Evolutionary conservation across 2,329 filamentous ascomycete species (phyloP), one percentile per base, ranked within the genome.

Genomic region (Fusarium papillatum): DNA sequence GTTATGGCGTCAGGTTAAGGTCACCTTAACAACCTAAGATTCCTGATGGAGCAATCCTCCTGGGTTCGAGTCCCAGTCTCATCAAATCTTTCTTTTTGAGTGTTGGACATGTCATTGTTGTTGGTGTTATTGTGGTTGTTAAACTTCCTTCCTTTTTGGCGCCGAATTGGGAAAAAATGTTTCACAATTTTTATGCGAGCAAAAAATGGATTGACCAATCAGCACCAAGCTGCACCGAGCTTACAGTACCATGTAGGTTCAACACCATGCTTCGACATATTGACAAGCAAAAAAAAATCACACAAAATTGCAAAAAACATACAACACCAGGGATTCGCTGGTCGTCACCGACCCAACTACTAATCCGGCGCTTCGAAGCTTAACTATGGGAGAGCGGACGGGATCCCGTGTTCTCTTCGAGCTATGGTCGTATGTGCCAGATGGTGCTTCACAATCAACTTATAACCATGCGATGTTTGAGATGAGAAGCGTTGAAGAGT

Each of bases 1-100:
- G 77, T 79, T 79, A 79, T 79, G 77, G 77, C 77, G 77, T 70
- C 77, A 79, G 77, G 77, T 79, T 79, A 79, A 79, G 77, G 77
- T 79, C 16, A 78, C 77, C 75, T 79, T 78, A 75, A 76, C 73
- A 76, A 48, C 69, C 73, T 65, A 70, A 68, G 24, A 57, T 75
- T 79, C 77, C 77, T 79, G 77, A 66, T 79, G 77, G 77, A 79
- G 77, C 77, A 79, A 79, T 79, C 77, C 77, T 79, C 77, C 77
- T 79, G 77, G 77, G 77, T 79, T 79, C 77, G 77, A 79, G 70
- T 79, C 77, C 77, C 77, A 79, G 77, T 79, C 77, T 79, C 74
- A 79, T 79, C 77, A 79, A 2, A n/a, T 31, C 26, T 65, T 43
- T 61, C 66, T 71, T 68, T 63, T 63, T 66, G n/a, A n/a, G n/a